Conservation (phyloP, 148 eudicot species). For the Rheum nobile region DNA sequence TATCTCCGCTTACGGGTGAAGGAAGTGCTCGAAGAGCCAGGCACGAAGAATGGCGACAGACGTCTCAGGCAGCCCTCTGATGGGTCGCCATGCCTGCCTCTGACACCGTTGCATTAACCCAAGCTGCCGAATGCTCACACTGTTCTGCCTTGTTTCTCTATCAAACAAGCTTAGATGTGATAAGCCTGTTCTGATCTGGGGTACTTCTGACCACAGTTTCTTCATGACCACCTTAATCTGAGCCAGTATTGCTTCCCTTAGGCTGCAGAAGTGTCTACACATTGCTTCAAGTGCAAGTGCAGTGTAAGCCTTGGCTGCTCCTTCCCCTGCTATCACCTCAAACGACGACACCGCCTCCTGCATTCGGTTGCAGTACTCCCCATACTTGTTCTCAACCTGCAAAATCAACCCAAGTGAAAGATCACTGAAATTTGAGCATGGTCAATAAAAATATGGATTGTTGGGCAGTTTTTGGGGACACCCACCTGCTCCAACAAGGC, state of each 20-base stretch:
- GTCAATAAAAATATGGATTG: neutral
- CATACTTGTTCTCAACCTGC: constrained; percentile 81
- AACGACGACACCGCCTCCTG: constrained; percentile 58
- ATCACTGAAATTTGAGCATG: neutral
- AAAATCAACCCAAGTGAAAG: neutral
- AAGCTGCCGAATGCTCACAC: constrained; percentile 39
- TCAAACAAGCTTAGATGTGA: constrained; percentile 52
- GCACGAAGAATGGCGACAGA: constrained; percentile 72
- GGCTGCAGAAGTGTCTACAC: constrained; percentile 75
- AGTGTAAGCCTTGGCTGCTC: constrained; percentile 76
- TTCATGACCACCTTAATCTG: constrained; percentile 37
- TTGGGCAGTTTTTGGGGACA: neutral
- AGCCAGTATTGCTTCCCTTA: constrained; percentile 57
- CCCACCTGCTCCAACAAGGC: constrained; percentile 69
- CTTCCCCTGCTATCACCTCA: constrained; percentile 70
- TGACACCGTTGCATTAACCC: constrained; percentile 27
- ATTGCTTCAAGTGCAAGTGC: constrained; percentile 87
- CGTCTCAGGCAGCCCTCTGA: constrained; percentile 82
- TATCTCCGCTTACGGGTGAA: constrained; percentile 55
- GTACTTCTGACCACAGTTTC: constrained; percentile 27
- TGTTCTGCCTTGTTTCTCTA: constrained; percentile 25
- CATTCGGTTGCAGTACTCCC: constrained; percentile 55
- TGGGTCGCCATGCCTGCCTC: constrained; percentile 49
- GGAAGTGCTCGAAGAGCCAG: constrained; percentile 92
- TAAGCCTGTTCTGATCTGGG: constrained; percentile 39